Conservation (phyloP, 371 early-diverging fungal species). For the Synchytrium microbalum region DNA sequence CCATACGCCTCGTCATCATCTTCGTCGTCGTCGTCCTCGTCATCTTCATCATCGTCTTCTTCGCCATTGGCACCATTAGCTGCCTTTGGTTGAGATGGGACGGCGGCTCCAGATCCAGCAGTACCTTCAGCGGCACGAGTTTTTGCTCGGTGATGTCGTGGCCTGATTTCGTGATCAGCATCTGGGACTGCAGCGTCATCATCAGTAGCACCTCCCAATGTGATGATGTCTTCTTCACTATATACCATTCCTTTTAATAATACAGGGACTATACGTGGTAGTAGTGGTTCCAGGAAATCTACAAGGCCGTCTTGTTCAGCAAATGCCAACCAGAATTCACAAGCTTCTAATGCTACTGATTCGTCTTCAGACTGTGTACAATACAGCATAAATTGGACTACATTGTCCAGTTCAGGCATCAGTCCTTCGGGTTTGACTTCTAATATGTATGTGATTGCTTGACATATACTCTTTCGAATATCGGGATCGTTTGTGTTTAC, state of each 20-base stretch:
- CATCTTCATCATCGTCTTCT: conserved; percentile 71
- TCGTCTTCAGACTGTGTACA: conserved; percentile 71
- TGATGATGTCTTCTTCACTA: conserved; percentile 74
- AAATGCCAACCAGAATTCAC: conserved; percentile 95
- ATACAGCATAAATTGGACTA: conserved; percentile 90
- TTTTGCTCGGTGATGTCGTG: conserved; percentile 79
- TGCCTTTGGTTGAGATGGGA: conserved; percentile 11
- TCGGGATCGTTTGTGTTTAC: conserved; percentile 61
- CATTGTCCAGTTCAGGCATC: conserved; percentile 69
- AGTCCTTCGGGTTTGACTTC: conserved; percentile 74
- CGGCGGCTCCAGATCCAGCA: conserved; percentile 20
- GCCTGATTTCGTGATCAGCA: conserved; percentile 81
- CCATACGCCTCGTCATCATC: conserved; percentile 81
- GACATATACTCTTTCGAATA: conserved; percentile 87
- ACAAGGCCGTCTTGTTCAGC: conserved; percentile 80
- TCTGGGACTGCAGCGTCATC: conserved; percentile 80
- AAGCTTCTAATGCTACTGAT: conserved; percentile 84
- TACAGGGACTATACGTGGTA: conserved; percentile 44
- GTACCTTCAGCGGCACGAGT: conserved; percentile 61
- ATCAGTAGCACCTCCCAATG: conserved; percentile 61
- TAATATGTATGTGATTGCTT: conserved; percentile 78
- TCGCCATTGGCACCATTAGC: conserved; percentile 15
- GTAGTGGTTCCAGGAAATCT: conserved; percentile 67
- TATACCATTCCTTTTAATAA: conserved; percentile 92
- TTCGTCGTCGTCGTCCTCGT: conserved; percentile 75